Evolutionary conservation across 2,329 filamentous ascomycete genomes (phyloP).

Genomic region (Epichloe glyceriae): DNA sequence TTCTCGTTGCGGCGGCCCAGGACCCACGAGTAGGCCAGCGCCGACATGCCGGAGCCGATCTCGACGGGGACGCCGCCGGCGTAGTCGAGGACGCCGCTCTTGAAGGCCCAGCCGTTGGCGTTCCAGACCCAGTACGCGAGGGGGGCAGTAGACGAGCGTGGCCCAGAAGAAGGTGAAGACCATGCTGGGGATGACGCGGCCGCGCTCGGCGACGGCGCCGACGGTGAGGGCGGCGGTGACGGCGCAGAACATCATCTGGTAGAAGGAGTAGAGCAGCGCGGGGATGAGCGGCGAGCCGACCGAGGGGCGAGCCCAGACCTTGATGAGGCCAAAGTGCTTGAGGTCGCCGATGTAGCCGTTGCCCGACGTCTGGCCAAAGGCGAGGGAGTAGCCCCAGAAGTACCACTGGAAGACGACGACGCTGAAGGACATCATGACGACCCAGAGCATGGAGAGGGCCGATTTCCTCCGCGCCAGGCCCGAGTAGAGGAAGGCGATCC

Average conservation of each 20-base stretch:
- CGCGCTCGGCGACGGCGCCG: constrained; percentile 86
- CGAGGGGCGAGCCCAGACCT: constrained; percentile 71
- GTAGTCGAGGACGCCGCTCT: constrained; percentile 88
- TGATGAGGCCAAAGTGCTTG: constrained; percentile 76
- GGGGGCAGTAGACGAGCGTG: constrained; percentile 89
- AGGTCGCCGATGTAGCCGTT: constrained; percentile 90
- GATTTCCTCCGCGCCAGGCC: constrained; percentile 96
- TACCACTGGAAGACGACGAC: constrained; percentile 98
- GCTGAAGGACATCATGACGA: constrained; percentile 85
- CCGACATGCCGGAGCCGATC: constrained; percentile 86
- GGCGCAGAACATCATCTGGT: constrained; percentile 97
- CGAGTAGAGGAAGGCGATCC: constrained; percentile 94
- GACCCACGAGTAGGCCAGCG: constrained; percentile 89
- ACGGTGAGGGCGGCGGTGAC: constrained; percentile 86
- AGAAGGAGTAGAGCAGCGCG: constrained; percentile 85
- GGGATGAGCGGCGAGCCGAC: constrained; percentile 81
- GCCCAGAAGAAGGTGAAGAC: constrained; percentile 95
- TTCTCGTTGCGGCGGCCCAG: constrained; percentile 93
- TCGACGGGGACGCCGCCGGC: constrained; percentile 95
- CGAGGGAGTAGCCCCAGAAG: constrained; percentile 96
- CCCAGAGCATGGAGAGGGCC: constrained; percentile 92
- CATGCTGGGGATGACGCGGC: constrained; percentile 84
- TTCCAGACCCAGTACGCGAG: constrained; percentile 97
- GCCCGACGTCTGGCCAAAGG: constrained; percentile 68
- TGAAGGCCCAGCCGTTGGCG: constrained; percentile 80